Base-by-base conservation (phyloP, 2,329 filamentous ascomycete genomes). In the Exophiala sp. region DNA sequence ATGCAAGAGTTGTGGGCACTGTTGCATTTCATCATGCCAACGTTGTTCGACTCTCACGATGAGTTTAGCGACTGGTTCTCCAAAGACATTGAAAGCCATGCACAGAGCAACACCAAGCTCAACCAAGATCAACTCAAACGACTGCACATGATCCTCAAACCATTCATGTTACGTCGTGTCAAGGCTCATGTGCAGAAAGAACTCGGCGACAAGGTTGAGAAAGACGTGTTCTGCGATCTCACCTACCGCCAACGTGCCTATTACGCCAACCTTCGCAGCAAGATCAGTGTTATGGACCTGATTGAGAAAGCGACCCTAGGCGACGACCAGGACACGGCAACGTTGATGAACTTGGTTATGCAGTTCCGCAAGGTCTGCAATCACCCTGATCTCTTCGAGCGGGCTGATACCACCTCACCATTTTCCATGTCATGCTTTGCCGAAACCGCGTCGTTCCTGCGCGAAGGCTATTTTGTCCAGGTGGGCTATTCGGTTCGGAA, bases 121-220 rank as follows among this genome's bases (percentile, higher is more conserved):
- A 98, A 98, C 64, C 93, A 98, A 67, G 91, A 96, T 65, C 93
- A 98, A 71, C 82, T 98, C 45, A 89, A 89, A 71, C 88, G 93
- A 71, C 74, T 98, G 61, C 93, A 98, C 69, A 95, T 97, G 90
- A 98, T 98, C 61, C 73, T 98, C 59, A 97, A 98, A 72, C 93
- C 93, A 0, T 98, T 98, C 75, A 98, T 98, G 93, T 81, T 98
- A 67, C 88, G 93, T 62, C 91, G 93, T 80, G 88, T 98, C 70
- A 98, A 98, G 82, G 97, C 97, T 74, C 91, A 98, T 67, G 93
- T 98, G 43, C 93, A 98, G 68, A 96, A 97, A 69, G 93, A 98
- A 68, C 81, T 98, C 42, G 93, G 93, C 40, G 93, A 98, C 79
- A 98, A 98, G 81, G 94, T 97, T 52, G 93, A 98, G 69, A 75